Evolutionary conservation across 257 asterid species (phyloP).

Genomic region (Avicennia marina): DNA sequence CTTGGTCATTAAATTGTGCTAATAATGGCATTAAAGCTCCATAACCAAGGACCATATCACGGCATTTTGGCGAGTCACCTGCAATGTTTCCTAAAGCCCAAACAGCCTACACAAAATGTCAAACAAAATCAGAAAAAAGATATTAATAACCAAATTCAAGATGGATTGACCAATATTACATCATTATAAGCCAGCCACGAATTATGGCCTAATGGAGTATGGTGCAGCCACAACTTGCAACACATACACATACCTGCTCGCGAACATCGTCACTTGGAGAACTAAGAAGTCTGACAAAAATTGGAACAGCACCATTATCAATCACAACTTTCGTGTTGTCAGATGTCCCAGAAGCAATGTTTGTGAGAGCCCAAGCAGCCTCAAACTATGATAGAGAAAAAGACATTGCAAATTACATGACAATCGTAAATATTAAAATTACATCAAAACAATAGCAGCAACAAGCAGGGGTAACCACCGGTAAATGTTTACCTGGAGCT

Average conservation of each 20-base stretch:
- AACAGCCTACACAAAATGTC: slow-evolving; percentile 49
- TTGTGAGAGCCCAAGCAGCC: slow-evolving; percentile 97
- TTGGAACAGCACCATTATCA: slow-evolving; percentile 87
- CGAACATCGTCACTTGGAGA: slow-evolving; percentile 84
- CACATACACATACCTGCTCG: slow-evolving; percentile 59
- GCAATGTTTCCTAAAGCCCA: slow-evolving; percentile 95
- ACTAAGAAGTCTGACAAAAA: slow-evolving; percentile 68
- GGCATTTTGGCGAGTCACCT: slow-evolving; percentile 91
- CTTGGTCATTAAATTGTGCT: slow-evolving; percentile 70
- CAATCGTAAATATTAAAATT: neutral
- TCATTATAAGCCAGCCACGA: neutral
- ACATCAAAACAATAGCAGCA: neutral
- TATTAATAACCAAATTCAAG: neutral
- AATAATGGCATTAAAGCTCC: slow-evolving; percentile 69
- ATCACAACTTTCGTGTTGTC: slow-evolving; percentile 86
- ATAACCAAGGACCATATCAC: slow-evolving; percentile 75
- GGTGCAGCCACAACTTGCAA: neutral
- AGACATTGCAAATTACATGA: neutral
- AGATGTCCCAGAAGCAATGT: slow-evolving; percentile 94
- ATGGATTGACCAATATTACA: neutral
- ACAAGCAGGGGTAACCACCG: neutral
- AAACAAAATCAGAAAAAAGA: neutral
- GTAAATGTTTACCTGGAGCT: slow-evolving; percentile 48
- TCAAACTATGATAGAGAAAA: slow-evolving; percentile 51
- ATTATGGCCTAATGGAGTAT: neutral